Percentiles rank a stretch among this genome's conserved stretches.
Conservation (phyloP, 768 basidiomycete genomes). For the Porphyrellus cyaneotinctus region DNA sequence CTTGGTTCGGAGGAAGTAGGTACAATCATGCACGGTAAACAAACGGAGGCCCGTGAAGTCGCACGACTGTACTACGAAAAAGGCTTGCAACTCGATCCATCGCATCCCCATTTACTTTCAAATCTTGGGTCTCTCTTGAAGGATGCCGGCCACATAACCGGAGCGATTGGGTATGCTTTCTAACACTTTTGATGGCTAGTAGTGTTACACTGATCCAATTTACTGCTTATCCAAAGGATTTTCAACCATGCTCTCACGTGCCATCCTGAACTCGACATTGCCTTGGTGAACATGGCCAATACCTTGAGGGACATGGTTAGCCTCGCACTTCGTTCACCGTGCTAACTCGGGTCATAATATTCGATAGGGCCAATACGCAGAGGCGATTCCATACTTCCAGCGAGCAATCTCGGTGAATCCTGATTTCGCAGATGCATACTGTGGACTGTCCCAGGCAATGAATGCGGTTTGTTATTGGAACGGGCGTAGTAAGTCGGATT, state of each 20-base stretch:
- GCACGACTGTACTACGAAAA: conserved; percentile 44
- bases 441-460: conserved; percentile 44
- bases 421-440: conserved; percentile 44
- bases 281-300: conserved; percentile 49
- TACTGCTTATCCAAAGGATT: conserved; percentile 24
- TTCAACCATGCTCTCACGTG: conserved; percentile 38
- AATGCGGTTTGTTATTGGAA: conserved; percentile 46
- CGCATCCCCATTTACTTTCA: conserved; percentile 47
- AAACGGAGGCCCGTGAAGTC: conserved; percentile 31
- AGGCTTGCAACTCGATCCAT: conserved; percentile 41
- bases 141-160: conserved; percentile 40
- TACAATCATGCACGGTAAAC: conserved; percentile 16
- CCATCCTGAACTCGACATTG: conserved; percentile 48
- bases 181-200: background rate
- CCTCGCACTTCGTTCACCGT: background rate
- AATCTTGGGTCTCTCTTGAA: conserved; percentile 50
- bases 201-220: conserved; percentile 3
- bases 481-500: conserved; percentile 30
- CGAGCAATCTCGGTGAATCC: conserved; percentile 42
- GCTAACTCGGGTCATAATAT: background rate
- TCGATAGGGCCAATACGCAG: conserved; percentile 37
- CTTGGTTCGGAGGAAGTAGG: conserved; percentile 24
- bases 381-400: conserved; percentile 44
- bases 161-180: conserved; percentile 39
- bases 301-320: conserved; percentile 46